Evolutionary conservation across 805 yeast genomes (phyloP).

Genomic region (Ogataea populi-albae): DNA sequence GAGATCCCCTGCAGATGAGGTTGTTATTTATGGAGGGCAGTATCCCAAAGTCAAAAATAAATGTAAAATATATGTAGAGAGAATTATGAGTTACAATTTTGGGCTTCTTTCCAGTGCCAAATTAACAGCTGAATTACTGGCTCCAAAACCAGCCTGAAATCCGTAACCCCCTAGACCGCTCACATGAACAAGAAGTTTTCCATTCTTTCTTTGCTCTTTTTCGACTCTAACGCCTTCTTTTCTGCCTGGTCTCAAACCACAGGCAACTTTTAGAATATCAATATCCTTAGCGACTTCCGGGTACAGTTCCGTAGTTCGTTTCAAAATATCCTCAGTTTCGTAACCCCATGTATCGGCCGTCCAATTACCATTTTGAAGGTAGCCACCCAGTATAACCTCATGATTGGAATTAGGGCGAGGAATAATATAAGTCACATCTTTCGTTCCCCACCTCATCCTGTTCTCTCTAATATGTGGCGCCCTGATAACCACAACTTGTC

Average conservation of each 20-base stretch:
- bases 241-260: constrained; percentile 77
- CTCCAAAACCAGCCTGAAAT: constrained; percentile 64
- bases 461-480: constrained; percentile 69
- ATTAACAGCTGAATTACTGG: constrained; percentile 48
- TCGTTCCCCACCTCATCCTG: constrained; percentile 57
- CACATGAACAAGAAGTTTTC: constrained; percentile 56
- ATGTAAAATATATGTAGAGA: too few species aligned
- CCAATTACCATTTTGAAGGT: constrained; percentile 61
- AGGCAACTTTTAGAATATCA: constrained; percentile 60
- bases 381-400: constrained; percentile 75
- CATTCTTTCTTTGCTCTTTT: constrained; percentile 41
- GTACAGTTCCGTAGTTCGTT: constrained; percentile 49
- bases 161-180: constrained; percentile 72
- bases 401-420: constrained; percentile 68
- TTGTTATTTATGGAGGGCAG: too few species aligned
- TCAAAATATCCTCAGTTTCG: constrained; percentile 46
- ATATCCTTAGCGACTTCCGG: constrained; percentile 46
- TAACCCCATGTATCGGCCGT: constrained; percentile 49
- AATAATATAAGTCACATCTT: constrained; percentile 63
- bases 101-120: constrained; percentile 6
- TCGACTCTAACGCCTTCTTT: constrained; percentile 76
- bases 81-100: too few species aligned
- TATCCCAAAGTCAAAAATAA: too few species aligned
- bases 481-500: constrained; percentile 71
- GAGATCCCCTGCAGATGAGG: too few species aligned